Evolutionary conservation across 257 asterid genomes (phyloP), one percentile per base, ranked within the genome.

Genomic region (Primulina tabacum): DNA sequence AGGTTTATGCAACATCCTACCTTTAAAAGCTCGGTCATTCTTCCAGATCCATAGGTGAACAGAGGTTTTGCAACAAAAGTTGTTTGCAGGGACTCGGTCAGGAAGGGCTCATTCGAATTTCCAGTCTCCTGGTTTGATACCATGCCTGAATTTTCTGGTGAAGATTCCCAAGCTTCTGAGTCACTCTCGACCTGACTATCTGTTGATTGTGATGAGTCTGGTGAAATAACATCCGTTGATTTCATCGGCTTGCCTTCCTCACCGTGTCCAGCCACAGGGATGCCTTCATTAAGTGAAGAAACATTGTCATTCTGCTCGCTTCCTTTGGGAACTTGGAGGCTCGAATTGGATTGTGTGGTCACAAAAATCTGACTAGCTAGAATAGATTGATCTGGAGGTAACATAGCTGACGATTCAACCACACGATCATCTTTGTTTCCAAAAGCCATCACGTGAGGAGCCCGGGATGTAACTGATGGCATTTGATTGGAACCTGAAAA

Each of bases 21-120:
- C 94, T 89, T 90, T 69, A 94, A 79, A 67, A 94, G 96, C 82
- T 90, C 97, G 18, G 96, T 85, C 97, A 94, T 90, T 67, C 89
- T 89, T 71, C 99, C 96, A n/a, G 86, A 38, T 30, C 85, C 89
- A 64, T 71, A 83, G 62, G 33, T 76, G 82, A 76, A 82, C 71
- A 77, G 69, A 14, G 89, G 84, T 64, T 81, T 79, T 1, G 82
- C 24, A 38, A 74, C 77, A 10, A 89, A 69, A 14, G 83, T 69
- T 47, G 81, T 58, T 55, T 76, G 82, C 64, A 57, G 43, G 37
- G 89, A 71, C 72, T 80, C 81, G 6, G 71, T 65, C 4, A 74
- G 38, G 53, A 76, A 74, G 16, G 73, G 69, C 64, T 77, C 71
- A 5, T 68, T 70, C 35, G 71, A 28, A 33, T 76, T 76, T 24